Base-by-base conservation (phyloP, 495 filamentous ascomycete genomes). In the Neurospora sp. region DNA sequence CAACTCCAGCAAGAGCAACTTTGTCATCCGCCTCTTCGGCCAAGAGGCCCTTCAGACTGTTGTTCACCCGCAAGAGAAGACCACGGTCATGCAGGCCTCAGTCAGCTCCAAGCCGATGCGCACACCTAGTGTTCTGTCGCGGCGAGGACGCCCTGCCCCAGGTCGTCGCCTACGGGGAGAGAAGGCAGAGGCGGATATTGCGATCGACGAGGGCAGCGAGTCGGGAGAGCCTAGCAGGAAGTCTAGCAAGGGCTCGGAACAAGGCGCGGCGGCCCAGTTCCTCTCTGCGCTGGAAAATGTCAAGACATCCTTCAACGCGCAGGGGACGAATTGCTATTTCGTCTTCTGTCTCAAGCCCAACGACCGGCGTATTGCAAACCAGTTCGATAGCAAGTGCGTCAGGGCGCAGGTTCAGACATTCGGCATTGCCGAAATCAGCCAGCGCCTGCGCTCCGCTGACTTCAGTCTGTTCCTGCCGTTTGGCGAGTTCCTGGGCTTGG, bases 361-460 rank as follows among this genome's bases (percentile, higher is more conserved):
- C 78, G 96, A 98, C 81, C 89, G 96, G 22, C 91, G 95, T 37
- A 99, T 99, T 74, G 95, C 96, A 69, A 98, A 99, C 74, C 96
- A 98, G 79, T 98, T 98, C 75, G 96, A 99, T 80, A 97, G 94
- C 85, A 98, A 99, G 81, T 98, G 94, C 78, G 96, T 99, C 35
- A 90, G 96, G 17, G 91, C 91, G 40, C 96, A 99, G 82, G 88
- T 99, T 5, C 94, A 98, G 80, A 96, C 94, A 1, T 92, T 99
- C 74, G 96, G 96, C 39, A 96, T 99, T 78, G 94, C 95, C 5
- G 96, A 99, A 77, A 97, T 99, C 79, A 97, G 94, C 77, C 94
- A 97, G 77, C 87, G 96, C 9, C 84, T 98, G 42, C 87, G 94
- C 53, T 94, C 96, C 75, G 94, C 95, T 2, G 94, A 99, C 79